phyloP scores from a whole-genome alignment of 1,139 yeast genomes.

The Geotrichum fermentans region DNA sequence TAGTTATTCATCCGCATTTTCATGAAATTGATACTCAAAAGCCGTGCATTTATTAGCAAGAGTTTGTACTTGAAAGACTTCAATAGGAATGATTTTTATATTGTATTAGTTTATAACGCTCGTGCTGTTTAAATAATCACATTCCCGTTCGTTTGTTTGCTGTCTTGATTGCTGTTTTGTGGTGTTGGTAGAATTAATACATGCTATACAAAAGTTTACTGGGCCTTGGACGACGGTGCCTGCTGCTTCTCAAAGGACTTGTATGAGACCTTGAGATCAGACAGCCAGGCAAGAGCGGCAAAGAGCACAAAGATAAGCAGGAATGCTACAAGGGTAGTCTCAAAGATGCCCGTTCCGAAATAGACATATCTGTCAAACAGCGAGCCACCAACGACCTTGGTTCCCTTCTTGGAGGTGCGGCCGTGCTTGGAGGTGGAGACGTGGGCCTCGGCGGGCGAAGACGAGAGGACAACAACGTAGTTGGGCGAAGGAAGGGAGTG shows the following conservation, averaged over 20 bases:
- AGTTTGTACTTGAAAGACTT: too few relatives aligned
- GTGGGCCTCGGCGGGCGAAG: conserved; percentile 24
- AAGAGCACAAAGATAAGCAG: conserved; percentile 50
- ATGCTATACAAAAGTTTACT: too few relatives aligned
- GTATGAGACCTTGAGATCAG: conserved; percentile 61
- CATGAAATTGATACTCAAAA: too few relatives aligned
- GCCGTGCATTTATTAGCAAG: too few relatives aligned
- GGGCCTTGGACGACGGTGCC: conserved; percentile 16
- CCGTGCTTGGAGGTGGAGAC: conserved; percentile 14
- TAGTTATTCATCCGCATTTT: too few relatives aligned
- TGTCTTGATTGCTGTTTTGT: too few relatives aligned
- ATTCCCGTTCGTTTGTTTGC: too few relatives aligned
- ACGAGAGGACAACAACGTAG: conserved; percentile 34
- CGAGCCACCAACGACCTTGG: conserved; percentile 21
- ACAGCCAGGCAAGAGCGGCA: conserved; percentile 57
- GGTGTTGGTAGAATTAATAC: too few relatives aligned
- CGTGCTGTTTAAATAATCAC: too few relatives aligned
- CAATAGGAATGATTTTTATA: too few relatives aligned
- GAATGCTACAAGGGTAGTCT: conserved; percentile 55
- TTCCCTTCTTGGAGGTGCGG: conserved; percentile 8
- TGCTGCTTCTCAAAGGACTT: conserved; percentile 55
- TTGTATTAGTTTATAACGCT: too few relatives aligned
- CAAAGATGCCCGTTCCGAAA: conserved; percentile 63
- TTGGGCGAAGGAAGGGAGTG: conserved; percentile 35
- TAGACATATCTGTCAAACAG: conserved; percentile 48